These are phyloP conservation scores for Backusella macrospora DNA, from an alignment of 192 early-diverging fungal genomes.

Conservation along the genomic window DNA sequence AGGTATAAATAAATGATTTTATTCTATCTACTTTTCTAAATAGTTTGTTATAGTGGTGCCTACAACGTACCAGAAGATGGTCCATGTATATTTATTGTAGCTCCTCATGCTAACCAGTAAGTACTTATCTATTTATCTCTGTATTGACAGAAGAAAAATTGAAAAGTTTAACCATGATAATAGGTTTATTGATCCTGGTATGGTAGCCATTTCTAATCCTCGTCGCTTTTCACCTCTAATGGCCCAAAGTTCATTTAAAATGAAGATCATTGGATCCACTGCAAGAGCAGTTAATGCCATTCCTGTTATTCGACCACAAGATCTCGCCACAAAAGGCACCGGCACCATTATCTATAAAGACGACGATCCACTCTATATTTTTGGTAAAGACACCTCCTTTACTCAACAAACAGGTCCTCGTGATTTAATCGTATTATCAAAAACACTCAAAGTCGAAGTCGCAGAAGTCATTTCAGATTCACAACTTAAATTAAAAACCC, in stretches of 20 bases:
- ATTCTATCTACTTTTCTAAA: too few species aligned
- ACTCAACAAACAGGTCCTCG: constrained; percentile 65
- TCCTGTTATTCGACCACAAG: constrained; percentile 91
- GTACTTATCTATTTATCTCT: constrained; percentile 25
- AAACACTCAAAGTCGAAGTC: constrained; percentile 56
- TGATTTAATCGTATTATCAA: constrained; percentile 52
- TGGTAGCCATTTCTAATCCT: constrained; percentile 78
- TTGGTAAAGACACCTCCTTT: constrained; percentile 70
- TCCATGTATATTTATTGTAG: constrained; percentile 90
- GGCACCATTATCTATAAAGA: constrained; percentile 64
- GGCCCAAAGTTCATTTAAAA: constrained; percentile 84
- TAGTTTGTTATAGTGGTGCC: constrained; percentile 52
- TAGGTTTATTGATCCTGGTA: constrained; percentile 86
- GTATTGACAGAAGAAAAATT: neutral
- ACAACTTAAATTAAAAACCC: constrained; percentile 65
- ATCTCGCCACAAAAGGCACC: constrained; percentile 67
- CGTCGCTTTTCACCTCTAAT: constrained; percentile 74
- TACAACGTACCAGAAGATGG: constrained; percentile 81
- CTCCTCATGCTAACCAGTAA: constrained; percentile 76
- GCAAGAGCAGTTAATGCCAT: constrained; percentile 79
- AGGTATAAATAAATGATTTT: neutral
- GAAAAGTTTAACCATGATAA: constrained; percentile 50
- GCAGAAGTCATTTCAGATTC: constrained; percentile 80
- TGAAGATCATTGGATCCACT: constrained; percentile 79
- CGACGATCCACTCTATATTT: constrained; percentile 55